phyloP scores from a whole-genome alignment of 805 yeast genomes.

The Nakazawaea laoshanensis region DNA sequence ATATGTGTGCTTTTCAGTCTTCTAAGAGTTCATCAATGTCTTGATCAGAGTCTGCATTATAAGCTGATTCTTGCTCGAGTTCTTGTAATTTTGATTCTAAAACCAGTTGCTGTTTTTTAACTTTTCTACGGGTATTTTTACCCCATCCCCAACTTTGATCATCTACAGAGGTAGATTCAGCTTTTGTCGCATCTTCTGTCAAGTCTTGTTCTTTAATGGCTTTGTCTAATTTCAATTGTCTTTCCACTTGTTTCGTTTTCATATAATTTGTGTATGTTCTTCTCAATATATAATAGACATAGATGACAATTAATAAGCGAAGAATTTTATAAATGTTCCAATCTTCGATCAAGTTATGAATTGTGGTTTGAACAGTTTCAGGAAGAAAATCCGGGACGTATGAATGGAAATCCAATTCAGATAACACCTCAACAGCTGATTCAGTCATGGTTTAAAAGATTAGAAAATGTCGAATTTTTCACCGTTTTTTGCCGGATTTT shows the following conservation, averaged over 20 bases:
- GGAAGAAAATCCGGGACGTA: constrained; percentile 9
- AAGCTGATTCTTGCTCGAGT: constrained; percentile 29
- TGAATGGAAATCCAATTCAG: constrained; percentile 3
- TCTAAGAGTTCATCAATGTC: constrained; percentile 65
- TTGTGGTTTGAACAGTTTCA: constrained; percentile 20
- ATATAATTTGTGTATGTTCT: constrained; percentile 48
- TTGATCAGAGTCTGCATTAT: constrained; percentile 46
- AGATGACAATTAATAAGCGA: constrained; percentile 41
- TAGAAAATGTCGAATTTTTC: neutral
- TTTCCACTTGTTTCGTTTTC: constrained; percentile 41
- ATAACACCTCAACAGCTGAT: constrained; percentile 1
- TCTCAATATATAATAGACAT: constrained; percentile 56
- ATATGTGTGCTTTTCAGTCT: no score
- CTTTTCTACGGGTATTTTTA: constrained; percentile 56
- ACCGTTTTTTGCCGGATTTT: neutral
- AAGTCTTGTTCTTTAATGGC: constrained; percentile 28
- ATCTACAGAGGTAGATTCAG: constrained; percentile 22
- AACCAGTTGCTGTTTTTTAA: constrained; percentile 44
- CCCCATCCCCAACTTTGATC: constrained; percentile 72
- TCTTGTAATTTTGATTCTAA: constrained; percentile 39
- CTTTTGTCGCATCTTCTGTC: constrained; percentile 20
- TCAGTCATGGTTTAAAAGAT: constrained; percentile 1
- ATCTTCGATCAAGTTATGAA: constrained; percentile 28
- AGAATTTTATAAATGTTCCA: constrained; percentile 38
- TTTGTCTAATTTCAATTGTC: constrained; percentile 37